Evolutionary conservation across 2,329 filamentous ascomycete genomes (phyloP), one percentile per base, ranked within the genome.

Genomic region (Botrytis fragariae): DNA sequence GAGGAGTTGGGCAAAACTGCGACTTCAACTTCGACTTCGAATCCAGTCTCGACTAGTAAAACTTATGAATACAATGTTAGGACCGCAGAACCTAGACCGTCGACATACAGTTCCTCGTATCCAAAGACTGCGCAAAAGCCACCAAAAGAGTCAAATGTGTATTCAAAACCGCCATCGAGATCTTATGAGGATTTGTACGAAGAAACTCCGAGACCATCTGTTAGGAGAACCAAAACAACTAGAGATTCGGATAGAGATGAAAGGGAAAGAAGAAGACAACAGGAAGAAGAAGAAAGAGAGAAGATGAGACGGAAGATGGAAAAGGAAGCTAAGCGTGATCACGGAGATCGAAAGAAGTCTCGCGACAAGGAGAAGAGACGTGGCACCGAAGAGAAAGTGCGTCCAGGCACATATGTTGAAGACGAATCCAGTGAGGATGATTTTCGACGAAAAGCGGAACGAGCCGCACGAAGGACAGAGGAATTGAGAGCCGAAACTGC

Each of bases 181-280:
- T 86, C 86, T 14, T 87, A 83, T 75, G 87, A 88, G 25, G 85
- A 87, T 37, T 84, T 85, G 16, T 87, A 86, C 73, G 86, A 89
- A 37, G 82, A 84, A 10, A 78, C 79, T 22, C 81, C 80, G 25
- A 74, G 78, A 72, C 72, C 76, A 59, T 78, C 85, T 77, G 35
- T 71, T 74, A 59, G 81, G 82, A 79, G 80, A 54, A 82, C 78
- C 77, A 79, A 73, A 63, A 48, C 74, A 20, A 71, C 75, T 35
- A 77, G 79, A 54, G 80, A 81, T 20, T n/a, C 70, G 22, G 70
- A 72, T 22, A 72, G 45, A n/a, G 80, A 82, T 29, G 80, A 82
- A 7, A 79, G 79, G 20, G 78, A 82, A 39, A 79, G 78, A 70
- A 63, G 70, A 79, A 81, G 63, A 77, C 79, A 75, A 74, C 78